These are phyloP conservation scores for Gaertneriomyces semiglobifer DNA, from an alignment of 192 early-diverging fungal genomes.

Conservation along the genomic window DNA sequence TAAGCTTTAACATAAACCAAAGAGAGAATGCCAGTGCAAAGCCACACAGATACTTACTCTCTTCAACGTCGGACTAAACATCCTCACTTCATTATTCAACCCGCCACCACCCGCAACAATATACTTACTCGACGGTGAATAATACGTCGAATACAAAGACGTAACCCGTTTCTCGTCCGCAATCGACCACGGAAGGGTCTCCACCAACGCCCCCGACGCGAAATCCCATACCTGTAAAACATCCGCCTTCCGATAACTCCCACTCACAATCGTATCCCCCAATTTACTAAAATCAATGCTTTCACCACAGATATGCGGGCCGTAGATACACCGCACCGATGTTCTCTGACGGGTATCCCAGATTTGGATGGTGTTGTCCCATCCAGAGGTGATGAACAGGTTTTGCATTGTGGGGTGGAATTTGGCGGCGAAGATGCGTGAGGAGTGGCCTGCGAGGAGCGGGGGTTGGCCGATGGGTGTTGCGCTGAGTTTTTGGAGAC, in stretches of 20 bases:
- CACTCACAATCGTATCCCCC: slow-evolving; percentile 39
- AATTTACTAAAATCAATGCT: slow-evolving; percentile 40
- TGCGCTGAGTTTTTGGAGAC: no score
- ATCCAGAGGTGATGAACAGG: slow-evolving; percentile 48
- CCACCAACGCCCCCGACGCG: slow-evolving; percentile 26
- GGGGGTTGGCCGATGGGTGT: slow-evolving; percentile 16
- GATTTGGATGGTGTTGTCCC: slow-evolving; percentile 58
- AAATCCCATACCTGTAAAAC: slow-evolving; percentile 48
- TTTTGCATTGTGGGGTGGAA: slow-evolving; percentile 52
- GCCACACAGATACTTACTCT: slow-evolving; percentile 34
- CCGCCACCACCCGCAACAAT: slow-evolving; percentile 46
- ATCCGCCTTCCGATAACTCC: slow-evolving; percentile 40
- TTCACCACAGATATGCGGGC: slow-evolving; percentile 60
- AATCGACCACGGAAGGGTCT: slow-evolving; percentile 44
- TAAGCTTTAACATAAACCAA: no score
- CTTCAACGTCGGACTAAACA: slow-evolving; percentile 28
- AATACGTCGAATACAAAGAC: slow-evolving; percentile 39
- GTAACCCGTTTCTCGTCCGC: slow-evolving; percentile 13
- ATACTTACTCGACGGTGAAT: slow-evolving; percentile 26
- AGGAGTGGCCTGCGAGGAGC: slow-evolving; percentile 46
- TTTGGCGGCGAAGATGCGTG: slow-evolving; percentile 49
- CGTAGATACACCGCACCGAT: slow-evolving; percentile 49
- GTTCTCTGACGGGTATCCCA: slow-evolving; percentile 47
- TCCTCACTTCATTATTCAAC: slow-evolving; percentile 39
- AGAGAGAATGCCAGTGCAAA: neutral